Evolutionary conservation across 176 grass and related monocot species (phyloP).

Genomic region (Lolium perenne): DNA sequence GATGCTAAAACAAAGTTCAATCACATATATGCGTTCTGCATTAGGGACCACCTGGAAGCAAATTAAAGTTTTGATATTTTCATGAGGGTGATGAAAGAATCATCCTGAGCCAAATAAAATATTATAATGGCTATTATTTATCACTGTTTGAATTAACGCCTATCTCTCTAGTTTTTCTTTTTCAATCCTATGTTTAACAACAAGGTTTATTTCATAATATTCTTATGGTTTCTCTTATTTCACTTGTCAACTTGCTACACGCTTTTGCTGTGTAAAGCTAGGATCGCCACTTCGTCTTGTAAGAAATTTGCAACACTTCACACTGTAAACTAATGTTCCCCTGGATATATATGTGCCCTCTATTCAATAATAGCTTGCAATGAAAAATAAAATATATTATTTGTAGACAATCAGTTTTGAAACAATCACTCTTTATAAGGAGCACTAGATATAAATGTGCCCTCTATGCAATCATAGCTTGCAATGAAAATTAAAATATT

Average conservation of each 20-base stretch:
- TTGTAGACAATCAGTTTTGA: constrained; percentile 5
- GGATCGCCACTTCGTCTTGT: background rate
- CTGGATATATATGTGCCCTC: background rate
- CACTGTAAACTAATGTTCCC: background rate
- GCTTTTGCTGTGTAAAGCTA: background rate
- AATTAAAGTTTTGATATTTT: background rate
- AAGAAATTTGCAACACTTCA: background rate
- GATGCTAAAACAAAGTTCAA: background rate
- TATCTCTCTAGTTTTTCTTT: background rate
- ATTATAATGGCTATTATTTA: background rate
- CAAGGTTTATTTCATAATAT: background rate
- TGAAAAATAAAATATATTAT: background rate
- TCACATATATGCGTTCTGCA: background rate
- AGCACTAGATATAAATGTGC: background rate
- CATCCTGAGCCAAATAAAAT: background rate
- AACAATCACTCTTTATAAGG: background rate
- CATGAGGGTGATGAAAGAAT: background rate
- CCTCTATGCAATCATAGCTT: background rate
- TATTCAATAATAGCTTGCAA: background rate
- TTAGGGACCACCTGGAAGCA: background rate
- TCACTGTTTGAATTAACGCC: background rate
- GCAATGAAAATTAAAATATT: background rate
- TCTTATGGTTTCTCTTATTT: background rate
- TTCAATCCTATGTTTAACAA: background rate
- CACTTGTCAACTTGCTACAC: background rate